These are phyloP conservation scores for Spathaspora arborariae DNA, from an alignment of 805 yeast genomes.

Conservation along the genomic window DNA sequence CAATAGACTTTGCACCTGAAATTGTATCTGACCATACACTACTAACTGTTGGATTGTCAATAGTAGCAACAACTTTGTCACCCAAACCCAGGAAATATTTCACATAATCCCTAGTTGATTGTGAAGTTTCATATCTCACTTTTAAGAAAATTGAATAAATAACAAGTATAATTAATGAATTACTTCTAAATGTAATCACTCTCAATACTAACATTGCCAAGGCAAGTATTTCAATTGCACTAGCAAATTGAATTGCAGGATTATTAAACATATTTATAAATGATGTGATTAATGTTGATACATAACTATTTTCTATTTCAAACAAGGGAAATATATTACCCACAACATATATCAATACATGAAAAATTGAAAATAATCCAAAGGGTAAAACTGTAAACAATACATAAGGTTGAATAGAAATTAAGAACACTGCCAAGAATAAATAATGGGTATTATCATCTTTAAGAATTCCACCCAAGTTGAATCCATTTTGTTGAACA, in stretches of 20 bases:
- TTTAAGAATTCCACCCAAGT: constrained; percentile 18
- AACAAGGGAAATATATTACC: constrained; percentile 61
- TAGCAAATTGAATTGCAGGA: constrained; percentile 37
- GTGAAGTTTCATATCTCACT: constrained; percentile 71
- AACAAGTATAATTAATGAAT: constrained; percentile 58
- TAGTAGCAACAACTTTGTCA: constrained; percentile 27
- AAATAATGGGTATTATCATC: constrained; percentile 77
- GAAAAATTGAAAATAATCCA: constrained; percentile 75
- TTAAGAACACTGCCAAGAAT: constrained; percentile 46
- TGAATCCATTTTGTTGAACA: constrained; percentile 27
- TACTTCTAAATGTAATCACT: constrained; percentile 54
- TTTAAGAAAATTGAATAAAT: constrained; percentile 64
- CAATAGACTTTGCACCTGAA: constrained; percentile 26
- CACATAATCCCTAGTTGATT: constrained; percentile 65
- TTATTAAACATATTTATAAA: constrained; percentile 34
- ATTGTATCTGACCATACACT: constrained; percentile 35
- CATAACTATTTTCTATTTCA: constrained; percentile 31
- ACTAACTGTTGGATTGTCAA: constrained; percentile 29
- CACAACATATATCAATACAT: constrained; percentile 67
- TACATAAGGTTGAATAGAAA: constrained; percentile 53
- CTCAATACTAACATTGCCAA: constrained; percentile 44
- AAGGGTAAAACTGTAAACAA: constrained; percentile 69
- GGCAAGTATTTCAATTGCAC: constrained; percentile 41
- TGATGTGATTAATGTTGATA: constrained; percentile 36
- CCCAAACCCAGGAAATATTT: constrained; percentile 60